phyloP scores from a whole-genome alignment of 495 filamentous ascomycete genomes.

The Neurospora sp. region DNA sequence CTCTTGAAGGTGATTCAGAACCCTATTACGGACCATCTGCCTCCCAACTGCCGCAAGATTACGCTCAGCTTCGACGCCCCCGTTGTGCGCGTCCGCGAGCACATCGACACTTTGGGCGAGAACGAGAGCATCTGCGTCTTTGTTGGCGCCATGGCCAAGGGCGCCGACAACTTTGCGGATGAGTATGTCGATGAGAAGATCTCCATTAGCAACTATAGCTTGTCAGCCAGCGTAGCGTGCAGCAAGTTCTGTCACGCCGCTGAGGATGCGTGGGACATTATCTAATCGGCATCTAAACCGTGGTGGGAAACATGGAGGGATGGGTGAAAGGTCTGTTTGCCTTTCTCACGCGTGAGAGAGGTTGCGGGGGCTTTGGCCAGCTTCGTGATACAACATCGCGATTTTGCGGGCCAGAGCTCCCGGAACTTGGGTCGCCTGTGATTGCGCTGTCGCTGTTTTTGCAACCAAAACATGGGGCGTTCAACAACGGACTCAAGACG shows the following conservation, averaged over 20 bases:
- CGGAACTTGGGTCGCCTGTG: slow-evolving; percentile 36
- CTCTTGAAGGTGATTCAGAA: slow-evolving; percentile 95
- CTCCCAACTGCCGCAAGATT: slow-evolving; percentile 93
- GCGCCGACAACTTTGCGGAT: slow-evolving; percentile 90
- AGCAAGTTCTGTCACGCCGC: slow-evolving; percentile 99
- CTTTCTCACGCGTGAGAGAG: slow-evolving; percentile 13
- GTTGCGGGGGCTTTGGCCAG: slow-evolving; percentile 21
- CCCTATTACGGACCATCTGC: slow-evolving; percentile 92
- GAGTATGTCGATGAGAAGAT: slow-evolving; percentile 92
- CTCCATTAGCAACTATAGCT: slow-evolving; percentile 93
- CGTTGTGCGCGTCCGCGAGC: slow-evolving; percentile 79
- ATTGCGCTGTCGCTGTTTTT: slow-evolving; percentile 64
- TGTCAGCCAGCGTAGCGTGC: slow-evolving; percentile 94
- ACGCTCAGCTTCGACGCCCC: slow-evolving; percentile 87
- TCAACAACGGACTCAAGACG: slow-evolving; percentile 70
- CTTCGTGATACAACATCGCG: slow-evolving; percentile 41
- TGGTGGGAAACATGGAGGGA: slow-evolving; percentile 7
- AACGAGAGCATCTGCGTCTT: slow-evolving; percentile 96
- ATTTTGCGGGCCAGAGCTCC: slow-evolving; percentile 22
- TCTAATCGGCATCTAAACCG: slow-evolving; percentile 38
- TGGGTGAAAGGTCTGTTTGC: slow-evolving; percentile 25
- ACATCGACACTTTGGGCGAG: slow-evolving; percentile 63
- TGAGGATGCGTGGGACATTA: slow-evolving; percentile 91
- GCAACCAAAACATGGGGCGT: slow-evolving; percentile 71
- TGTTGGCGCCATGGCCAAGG: slow-evolving; percentile 97